Percentiles rank a stretch among this genome's conserved stretches.
Evolutionary conservation across 495 filamentous ascomycete species (phyloP).

Genomic region (Aspergillus egyptiacus): DNA sequence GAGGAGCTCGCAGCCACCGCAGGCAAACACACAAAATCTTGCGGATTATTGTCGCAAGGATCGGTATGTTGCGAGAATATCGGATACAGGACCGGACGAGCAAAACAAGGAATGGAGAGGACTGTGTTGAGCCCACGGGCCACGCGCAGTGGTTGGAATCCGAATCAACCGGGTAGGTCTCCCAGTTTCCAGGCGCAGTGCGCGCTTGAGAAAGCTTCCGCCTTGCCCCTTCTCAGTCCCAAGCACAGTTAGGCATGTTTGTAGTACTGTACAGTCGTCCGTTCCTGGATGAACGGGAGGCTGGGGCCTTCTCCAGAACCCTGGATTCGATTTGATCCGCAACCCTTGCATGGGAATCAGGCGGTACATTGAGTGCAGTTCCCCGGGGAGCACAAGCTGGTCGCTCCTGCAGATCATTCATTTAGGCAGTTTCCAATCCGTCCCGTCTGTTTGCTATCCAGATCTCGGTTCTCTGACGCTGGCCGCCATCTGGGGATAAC

Average conservation of each 20-base stretch:
- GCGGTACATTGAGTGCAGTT: conserved; percentile 5
- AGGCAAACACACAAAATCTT: too few species aligned
- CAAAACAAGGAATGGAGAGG: not conserved
- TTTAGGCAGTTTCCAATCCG: conserved; percentile 14
- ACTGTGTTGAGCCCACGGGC: not conserved
- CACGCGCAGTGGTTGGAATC: not conserved
- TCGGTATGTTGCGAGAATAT: not conserved
- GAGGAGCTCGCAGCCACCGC: too few species aligned
- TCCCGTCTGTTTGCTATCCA: conserved; percentile 16
- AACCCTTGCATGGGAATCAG: conserved; percentile 19
- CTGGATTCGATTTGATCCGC: conserved; percentile 17
- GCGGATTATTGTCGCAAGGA: not conserved
- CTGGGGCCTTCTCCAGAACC: conserved; percentile 7
- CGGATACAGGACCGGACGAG: not conserved
- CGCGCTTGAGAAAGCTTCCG: too few species aligned
- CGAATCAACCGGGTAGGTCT: too few species aligned
- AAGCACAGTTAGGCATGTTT: too few species aligned
- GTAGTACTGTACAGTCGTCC: not conserved
- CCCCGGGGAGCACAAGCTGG: conserved; percentile 5
- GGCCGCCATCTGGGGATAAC: not conserved
- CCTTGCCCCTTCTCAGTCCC: too few species aligned
- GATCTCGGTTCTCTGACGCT: not conserved
- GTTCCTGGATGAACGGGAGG: not conserved
- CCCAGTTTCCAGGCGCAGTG: too few species aligned
- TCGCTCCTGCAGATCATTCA: conserved; percentile 11